Percentiles rank a stretch among this genome's conserved stretches.
phyloP scores from a whole-genome alignment of 305 asterid genomes.

The Fraxinus velutina region DNA sequence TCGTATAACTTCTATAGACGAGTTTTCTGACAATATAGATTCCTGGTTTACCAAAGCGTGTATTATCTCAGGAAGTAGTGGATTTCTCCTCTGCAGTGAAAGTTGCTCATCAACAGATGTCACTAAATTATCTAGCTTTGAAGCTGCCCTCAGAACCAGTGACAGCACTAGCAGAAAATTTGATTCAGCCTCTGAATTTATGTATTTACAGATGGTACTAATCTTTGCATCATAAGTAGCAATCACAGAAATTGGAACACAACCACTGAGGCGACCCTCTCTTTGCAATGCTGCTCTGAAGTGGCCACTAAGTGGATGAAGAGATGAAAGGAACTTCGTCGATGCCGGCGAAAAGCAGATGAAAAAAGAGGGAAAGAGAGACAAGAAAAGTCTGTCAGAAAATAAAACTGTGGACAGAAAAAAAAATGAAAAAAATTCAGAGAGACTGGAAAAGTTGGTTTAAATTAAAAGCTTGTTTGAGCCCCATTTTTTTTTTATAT shows the following conservation, averaged over 20 bases:
- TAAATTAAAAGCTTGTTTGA: too few relatives aligned
- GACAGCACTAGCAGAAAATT: constrained; percentile 54
- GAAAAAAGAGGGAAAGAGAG: not conserved
- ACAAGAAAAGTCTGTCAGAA: not conserved
- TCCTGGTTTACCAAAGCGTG: constrained; percentile 44
- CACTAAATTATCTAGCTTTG: constrained; percentile 45
- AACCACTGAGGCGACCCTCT: constrained; percentile 54
- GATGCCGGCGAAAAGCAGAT: constrained; percentile 22
- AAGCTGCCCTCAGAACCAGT: constrained; percentile 54
- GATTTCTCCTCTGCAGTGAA: constrained; percentile 55
- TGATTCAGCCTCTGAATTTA: constrained; percentile 54
- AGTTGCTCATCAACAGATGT: constrained; percentile 45
- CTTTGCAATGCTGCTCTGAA: constrained; percentile 72
- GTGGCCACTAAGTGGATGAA: constrained; percentile 84
- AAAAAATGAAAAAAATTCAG: too few relatives aligned
- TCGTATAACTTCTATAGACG: constrained; percentile 47
- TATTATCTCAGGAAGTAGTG: constrained; percentile 43
- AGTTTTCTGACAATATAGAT: constrained; percentile 33
- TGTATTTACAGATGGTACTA: constrained; percentile 62
- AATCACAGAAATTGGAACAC: constrained; percentile 68
- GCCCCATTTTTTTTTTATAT: too few relatives aligned
- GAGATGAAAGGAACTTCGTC: constrained; percentile 66
- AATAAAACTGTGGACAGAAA: not conserved
- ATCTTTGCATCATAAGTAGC: constrained; percentile 62
- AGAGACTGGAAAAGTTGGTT: not conserved